Evolutionary conservation across 192 early-diverging fungal genomes (phyloP).

Genomic region (Allomyces arbusculus): DNA sequence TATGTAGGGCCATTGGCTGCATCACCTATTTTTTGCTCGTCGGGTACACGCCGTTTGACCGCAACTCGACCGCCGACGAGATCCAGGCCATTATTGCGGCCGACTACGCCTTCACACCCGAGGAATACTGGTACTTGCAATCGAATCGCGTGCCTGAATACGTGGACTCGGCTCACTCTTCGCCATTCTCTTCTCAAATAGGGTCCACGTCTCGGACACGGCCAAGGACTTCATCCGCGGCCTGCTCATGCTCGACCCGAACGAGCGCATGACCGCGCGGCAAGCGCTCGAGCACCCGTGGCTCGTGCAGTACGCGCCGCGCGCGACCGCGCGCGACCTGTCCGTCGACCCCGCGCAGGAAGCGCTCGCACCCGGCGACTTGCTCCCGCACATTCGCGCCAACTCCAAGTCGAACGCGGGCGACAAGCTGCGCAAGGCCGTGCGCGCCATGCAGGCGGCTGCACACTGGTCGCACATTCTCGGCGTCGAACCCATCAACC

Average conservation of each 20-base stretch:
- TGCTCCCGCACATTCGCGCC: conserved; percentile 1
- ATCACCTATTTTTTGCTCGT: conserved; percentile 54
- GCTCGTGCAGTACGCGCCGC: conserved; percentile 18
- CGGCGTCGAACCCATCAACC: not conserved
- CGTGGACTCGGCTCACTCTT: not conserved
- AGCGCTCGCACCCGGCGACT: not conserved
- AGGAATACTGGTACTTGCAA: conserved; percentile 28
- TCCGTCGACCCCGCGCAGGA: not conserved
- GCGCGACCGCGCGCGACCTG: not conserved
- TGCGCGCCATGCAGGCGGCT: conserved; percentile 2
- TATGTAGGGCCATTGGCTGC: conserved; percentile 56
- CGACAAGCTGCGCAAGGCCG: conserved; percentile 3
- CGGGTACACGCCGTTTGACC: conserved; percentile 52
- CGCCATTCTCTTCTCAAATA: too few species aligned
- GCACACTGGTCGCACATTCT: not conserved
- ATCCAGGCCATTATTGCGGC: conserved; percentile 32
- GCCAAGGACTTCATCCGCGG: conserved; percentile 50
- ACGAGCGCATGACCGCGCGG: conserved; percentile 43
- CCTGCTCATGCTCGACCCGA: conserved; percentile 47
- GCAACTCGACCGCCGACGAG: conserved; percentile 25
- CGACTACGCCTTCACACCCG: conserved; percentile 39
- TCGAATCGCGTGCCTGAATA: not conserved
- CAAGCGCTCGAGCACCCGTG: conserved; percentile 61
- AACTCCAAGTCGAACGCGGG: not conserved
- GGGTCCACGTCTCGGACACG: not conserved